Conservation (phyloP, 1,284 basidiomycete genomes). For the Cutaneotrichosporon sp. region DNA sequence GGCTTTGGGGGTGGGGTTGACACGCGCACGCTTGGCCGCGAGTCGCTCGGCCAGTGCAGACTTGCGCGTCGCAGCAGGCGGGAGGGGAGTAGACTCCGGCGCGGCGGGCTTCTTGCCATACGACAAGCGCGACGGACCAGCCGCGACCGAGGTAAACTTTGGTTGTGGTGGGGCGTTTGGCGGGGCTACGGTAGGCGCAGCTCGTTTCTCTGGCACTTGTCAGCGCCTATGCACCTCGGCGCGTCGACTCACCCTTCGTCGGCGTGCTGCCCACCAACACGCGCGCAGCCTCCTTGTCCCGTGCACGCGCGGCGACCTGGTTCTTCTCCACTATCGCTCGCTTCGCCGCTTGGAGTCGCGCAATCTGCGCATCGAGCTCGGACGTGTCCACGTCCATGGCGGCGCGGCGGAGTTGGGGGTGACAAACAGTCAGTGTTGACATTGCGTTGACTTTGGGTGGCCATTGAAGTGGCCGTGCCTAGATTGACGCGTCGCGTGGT, state of each 20-base stretch:
- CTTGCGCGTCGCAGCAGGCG: not conserved
- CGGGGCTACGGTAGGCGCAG: not conserved
- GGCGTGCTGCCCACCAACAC: not conserved
- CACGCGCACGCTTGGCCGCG: not conserved
- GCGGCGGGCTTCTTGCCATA: not conserved
- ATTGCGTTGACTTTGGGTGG: no score
- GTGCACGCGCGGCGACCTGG: not conserved
- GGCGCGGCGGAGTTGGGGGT: no score
- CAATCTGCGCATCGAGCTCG: constrained; percentile 6
- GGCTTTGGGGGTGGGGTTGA: no score
- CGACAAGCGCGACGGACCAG: not conserved
- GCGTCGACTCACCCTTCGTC: not conserved
- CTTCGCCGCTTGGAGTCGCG: constrained; percentile 1
- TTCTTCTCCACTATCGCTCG: not conserved
- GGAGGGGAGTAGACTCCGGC: not conserved
- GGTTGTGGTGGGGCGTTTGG: not conserved
- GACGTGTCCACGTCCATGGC: not conserved
- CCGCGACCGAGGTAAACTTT: not conserved
- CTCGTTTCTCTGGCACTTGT: not conserved
- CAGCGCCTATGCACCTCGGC: not conserved
- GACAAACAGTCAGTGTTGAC: no score
- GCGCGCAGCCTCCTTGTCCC: not conserved
- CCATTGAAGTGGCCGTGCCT: no score
- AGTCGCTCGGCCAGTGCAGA: not conserved
- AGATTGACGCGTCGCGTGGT: no score